These are phyloP conservation scores for Zygosaccharomyces pseudobailii DNA, from an alignment of 1,139 yeast species.

Conservation along the genomic window DNA sequence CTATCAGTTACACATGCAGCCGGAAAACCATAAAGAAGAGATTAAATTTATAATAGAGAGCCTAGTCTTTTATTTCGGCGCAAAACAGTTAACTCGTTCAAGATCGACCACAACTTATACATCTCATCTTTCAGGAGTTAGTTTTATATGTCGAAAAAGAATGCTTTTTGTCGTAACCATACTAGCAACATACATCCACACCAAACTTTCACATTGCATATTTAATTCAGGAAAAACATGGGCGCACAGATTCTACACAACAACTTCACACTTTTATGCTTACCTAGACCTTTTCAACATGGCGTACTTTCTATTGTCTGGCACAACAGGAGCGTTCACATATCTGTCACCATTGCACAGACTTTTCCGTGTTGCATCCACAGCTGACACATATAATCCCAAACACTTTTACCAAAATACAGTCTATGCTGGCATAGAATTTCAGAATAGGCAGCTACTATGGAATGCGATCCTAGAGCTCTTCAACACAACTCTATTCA, in stretches of 20 bases:
- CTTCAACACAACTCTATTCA: constrained; percentile 20
- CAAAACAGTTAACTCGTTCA: constrained; percentile 6
- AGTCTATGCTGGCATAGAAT: constrained; percentile 22
- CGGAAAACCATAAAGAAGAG: constrained; percentile 15
- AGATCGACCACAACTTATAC: constrained; percentile 22
- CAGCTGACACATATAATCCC: constrained; percentile 1
- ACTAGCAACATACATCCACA: constrained; percentile 13
- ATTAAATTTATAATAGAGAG: constrained; percentile 19
- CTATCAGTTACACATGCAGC: constrained; percentile 10
- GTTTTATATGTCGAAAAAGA: constrained; percentile 13
- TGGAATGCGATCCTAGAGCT: constrained; percentile 31
- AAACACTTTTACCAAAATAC: constrained; percentile 20
- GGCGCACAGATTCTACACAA: constrained; percentile 7
- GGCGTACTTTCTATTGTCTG: constrained; percentile 12
- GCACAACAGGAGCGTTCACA: not conserved
- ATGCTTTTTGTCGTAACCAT: constrained; percentile 18
- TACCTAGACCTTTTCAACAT: constrained; percentile 16
- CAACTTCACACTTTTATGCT: constrained; percentile 9
- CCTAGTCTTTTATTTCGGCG: constrained; percentile 18
- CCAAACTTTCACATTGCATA: constrained; percentile 11
- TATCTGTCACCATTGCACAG: constrained; percentile 20
- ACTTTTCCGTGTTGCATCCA: constrained; percentile 10
- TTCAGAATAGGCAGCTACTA: constrained; percentile 29
- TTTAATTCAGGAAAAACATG: constrained; percentile 2
- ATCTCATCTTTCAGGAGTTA: constrained; percentile 23